Evolutionary conservation across 169 alveolate species (phyloP), one percentile per base, ranked within the genome.

Genomic region (Neospora caninum): DNA sequence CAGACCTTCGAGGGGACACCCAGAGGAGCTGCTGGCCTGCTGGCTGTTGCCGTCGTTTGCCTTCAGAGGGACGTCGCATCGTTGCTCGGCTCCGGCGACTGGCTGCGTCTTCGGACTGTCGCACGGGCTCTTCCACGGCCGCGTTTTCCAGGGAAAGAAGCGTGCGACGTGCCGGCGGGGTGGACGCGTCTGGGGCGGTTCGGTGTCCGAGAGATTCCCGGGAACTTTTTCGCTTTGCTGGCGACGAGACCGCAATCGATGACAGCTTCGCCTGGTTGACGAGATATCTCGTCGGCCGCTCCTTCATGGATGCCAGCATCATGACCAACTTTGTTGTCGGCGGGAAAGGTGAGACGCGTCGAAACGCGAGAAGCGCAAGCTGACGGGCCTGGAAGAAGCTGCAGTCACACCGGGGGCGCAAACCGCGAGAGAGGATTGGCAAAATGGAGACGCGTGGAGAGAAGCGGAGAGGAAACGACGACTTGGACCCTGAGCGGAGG

Each of bases 271-370:
- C 29, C 0, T 82, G 89, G 89, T 13, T 82, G 38, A 25, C 43
- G 27, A 41, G 67, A 25, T 82, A 82, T 43, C 89, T 82, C 20
- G 43, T 82, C 39, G 89, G 89, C 67, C 89, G 89, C 0, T 16
- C 89, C 34, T 82, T 82, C 64, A 82, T 82, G 89, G 89, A 82
- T 41, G 89, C 41, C 16, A 82, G 89, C 64, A 42, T 82, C 64
- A 42, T 82, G 89, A 82, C 89, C 10, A 82, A 82, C 41, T 9
- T 82, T 29, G 6, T 82, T 7, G 41, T 82, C 41, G 67, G 13
- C 13, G 89, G 41, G 6, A 36, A 6, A n/a, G 86, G 86, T 78
- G n/a, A 13, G 73, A 22, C 73, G 73, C 31, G n/a, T 4, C 0
- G 34, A 9, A 64, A 9, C 4, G 73, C n/a, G 73, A 64, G 34